Percentiles rank a stretch among this genome's conserved stretches.
Conservation (phyloP, 805 yeast genomes). For the Wickerhamiella hasegawae region DNA sequence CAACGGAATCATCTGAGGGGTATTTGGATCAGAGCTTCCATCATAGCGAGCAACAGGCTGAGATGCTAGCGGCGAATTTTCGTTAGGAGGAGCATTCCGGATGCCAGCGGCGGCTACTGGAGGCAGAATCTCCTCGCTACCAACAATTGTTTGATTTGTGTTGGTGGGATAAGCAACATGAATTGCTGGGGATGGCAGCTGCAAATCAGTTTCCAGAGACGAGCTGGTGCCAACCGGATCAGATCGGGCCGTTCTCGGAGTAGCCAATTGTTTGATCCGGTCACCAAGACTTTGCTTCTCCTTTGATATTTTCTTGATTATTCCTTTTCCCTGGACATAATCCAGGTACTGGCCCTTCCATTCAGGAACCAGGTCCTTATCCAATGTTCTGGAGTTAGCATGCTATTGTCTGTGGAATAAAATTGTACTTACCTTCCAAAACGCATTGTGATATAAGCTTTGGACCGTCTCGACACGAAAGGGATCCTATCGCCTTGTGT, state of each 20-base stretch:
- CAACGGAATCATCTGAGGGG: slow-evolving; percentile 6
- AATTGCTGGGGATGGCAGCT: not conserved
- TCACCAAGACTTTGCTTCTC: not conserved
- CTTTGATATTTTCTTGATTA: slow-evolving; percentile 18
- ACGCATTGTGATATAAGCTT: too few species aligned
- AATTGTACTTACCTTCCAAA: too few species aligned
- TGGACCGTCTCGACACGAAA: too few species aligned
- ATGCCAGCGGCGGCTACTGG: not conserved
- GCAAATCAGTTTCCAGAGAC: not conserved
- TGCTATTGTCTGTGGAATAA: too few species aligned
- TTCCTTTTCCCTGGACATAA: slow-evolving; percentile 34
- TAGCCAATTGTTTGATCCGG: not conserved
- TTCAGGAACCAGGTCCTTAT: slow-evolving; percentile 24
- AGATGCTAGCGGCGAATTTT: not conserved
- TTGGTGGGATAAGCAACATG: not conserved
- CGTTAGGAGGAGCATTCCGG: not conserved
- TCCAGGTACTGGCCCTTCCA: slow-evolving; percentile 29
- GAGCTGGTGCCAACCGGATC: not conserved
- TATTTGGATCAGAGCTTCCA: slow-evolving; percentile 1
- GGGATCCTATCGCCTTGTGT: too few species aligned
- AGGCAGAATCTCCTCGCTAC: not conserved
- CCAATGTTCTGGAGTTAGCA: not conserved
- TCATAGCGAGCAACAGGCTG: not conserved
- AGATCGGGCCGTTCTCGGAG: not conserved
- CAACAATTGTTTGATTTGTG: too few species aligned